A percentile compares a stretch with the other conserved stretches of the same genome.
These are phyloP conservation scores for Termitomyces sp. DNA, from an alignment of 768 basidiomycete genomes.

Conservation along the genomic window DNA sequence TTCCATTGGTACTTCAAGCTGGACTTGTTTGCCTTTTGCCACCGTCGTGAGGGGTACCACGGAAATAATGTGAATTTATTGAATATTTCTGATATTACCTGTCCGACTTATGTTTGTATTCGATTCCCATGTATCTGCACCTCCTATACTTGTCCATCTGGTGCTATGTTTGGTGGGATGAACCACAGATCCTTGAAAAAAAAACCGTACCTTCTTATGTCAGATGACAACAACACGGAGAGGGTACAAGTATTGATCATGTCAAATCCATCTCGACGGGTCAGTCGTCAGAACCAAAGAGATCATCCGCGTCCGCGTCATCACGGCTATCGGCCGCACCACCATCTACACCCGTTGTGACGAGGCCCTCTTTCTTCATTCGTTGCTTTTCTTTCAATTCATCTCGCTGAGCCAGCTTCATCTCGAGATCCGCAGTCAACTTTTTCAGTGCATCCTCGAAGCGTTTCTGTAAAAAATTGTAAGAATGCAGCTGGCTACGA, in stretches of 20 bases:
- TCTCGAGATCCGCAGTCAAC: constrained; percentile 78
- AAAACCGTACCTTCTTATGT: too few species aligned
- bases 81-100: neutral
- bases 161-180: too few species aligned
- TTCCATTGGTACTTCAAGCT: constrained; percentile 70
- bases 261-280: constrained; percentile 30
- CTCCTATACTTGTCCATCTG: too few species aligned
- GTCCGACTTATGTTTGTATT: neutral
- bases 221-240: too few species aligned
- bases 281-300: constrained; percentile 48
- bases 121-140: neutral
- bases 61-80: neutral
- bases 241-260: constrained; percentile 10
- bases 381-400: constrained; percentile 74
- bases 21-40: constrained; percentile 49
- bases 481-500: neutral
- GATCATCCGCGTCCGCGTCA: constrained; percentile 24
- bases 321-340: constrained; percentile 26
- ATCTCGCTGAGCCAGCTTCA: constrained; percentile 76
- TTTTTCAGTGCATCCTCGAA: constrained; percentile 93
- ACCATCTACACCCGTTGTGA: constrained; percentile 30
- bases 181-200: too few species aligned
- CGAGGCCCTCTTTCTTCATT: constrained; percentile 63
- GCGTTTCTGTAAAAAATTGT: constrained; percentile 55
- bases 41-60: constrained; percentile 13